Conservation (phyloP, 257 asterid species). For the Solanum megistacrolobum region DNA sequence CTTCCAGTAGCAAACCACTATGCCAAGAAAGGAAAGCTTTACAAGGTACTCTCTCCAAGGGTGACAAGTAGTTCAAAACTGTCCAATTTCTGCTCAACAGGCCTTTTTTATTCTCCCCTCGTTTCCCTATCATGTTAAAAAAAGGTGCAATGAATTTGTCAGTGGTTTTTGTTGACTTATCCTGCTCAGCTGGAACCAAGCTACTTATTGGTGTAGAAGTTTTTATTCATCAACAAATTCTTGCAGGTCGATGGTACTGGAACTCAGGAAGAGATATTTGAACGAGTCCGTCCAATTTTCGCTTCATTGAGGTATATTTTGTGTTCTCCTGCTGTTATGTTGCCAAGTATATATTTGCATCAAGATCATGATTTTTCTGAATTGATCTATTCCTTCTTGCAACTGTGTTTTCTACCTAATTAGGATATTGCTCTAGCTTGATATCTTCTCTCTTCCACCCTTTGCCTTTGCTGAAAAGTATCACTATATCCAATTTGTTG, state of each 20-base stretch:
- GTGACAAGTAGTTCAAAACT: background rate
- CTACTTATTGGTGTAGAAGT: background rate
- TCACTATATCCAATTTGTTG: background rate
- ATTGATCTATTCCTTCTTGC: background rate
- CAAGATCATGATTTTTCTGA: background rate
- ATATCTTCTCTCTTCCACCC: background rate
- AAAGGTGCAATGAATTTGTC: background rate
- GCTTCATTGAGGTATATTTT: conserved; percentile 42
- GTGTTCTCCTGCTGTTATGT: background rate
- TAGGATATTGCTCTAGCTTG: background rate
- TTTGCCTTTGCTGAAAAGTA: background rate
- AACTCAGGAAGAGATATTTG: conserved; percentile 77
- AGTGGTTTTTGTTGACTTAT: background rate
- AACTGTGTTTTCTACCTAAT: background rate
- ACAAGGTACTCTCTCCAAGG: conserved; percentile 49
- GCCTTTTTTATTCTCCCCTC: background rate
- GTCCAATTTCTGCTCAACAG: background rate
- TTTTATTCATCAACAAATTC: background rate
- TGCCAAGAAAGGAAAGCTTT: conserved; percentile 66
- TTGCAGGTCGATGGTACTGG: conserved; percentile 85
- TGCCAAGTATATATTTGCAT: background rate
- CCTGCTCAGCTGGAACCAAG: background rate
- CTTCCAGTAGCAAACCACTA: conserved; percentile 87
- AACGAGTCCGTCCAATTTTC: conserved; percentile 60
- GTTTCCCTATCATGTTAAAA: background rate